Evolutionary conservation across 441 rosid species (phyloP), one percentile per base, ranked within the genome.

Genomic region (Arabidopsis lyrata): DNA sequence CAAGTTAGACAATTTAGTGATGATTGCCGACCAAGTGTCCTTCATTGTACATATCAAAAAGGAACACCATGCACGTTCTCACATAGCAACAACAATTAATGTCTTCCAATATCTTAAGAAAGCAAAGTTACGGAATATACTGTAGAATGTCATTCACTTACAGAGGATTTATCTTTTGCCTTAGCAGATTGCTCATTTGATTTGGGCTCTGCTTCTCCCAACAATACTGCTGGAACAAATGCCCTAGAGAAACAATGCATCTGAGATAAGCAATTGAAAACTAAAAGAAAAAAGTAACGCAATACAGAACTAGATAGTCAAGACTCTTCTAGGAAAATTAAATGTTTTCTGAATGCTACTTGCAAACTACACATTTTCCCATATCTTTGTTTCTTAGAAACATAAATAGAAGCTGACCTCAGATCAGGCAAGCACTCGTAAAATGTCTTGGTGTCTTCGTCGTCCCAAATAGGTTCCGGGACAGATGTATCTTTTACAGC

Each of bases 361-460:
- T 49, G 50, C 15, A 67, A 60, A 54, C 45, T 52, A 52, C 16
- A 65, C 56, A 50, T 61, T 61, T 63, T 27, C 50, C 65, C 56
- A 63, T 60, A 61, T 54, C 8, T 53, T 66, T 48, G 66, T 54
- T 31, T 47, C 65, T 66, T 59, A 24, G 11, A 47, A 44, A 20
- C 73, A 74, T 61, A 74, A 52, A 55, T 38, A 71, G 50, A 59
- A 61, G 76, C 89, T 80, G 74, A 96, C 99, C 99, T 93, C 72
- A 96, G 96, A 87, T 96, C 99, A 29, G 98, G 97, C 68, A 92
- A 83, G 79, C 90, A 87, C 84, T 93, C 99, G 73, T 96, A 96
- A 81, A 96, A 96, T 63, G 98, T 89, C 79, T 90, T 89, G 42
- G 99, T 92, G 78, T 96, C 99, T 68, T 94, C 99, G 78, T 96